These are phyloP conservation scores for Filobasidium uniguttulatum DNA, from an alignment of 1,284 basidiomycete genomes.

Conservation along the genomic window DNA sequence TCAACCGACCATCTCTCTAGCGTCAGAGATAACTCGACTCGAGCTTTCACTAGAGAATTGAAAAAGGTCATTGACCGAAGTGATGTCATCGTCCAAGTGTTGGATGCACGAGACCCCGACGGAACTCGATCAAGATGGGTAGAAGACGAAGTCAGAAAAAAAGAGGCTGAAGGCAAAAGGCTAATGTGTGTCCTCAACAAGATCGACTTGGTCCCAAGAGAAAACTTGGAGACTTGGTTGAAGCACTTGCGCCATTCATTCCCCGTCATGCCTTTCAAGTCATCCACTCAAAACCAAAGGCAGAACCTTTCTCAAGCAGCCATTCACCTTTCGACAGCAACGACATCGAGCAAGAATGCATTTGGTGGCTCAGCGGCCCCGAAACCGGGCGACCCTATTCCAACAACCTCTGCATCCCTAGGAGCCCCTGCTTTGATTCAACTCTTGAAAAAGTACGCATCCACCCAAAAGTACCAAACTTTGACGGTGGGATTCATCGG, in stretches of 20 bases:
- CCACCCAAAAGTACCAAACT: slow-evolving; percentile 50
- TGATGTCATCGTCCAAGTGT: slow-evolving; percentile 65
- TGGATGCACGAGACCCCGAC: slow-evolving; percentile 84
- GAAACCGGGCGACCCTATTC: slow-evolving; percentile 24
- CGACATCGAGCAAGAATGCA: slow-evolving; percentile 3
- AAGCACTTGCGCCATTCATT: slow-evolving; percentile 78
- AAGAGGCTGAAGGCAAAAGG: slow-evolving; percentile 73
- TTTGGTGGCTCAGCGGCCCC: background rate
- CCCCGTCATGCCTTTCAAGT: slow-evolving; percentile 87
- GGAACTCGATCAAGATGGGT: slow-evolving; percentile 74
- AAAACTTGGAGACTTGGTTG: slow-evolving; percentile 83
- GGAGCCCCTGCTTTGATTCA: slow-evolving; percentile 54
- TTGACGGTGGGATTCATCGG: slow-evolving; percentile 89
- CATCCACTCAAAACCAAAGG: slow-evolving; percentile 66
- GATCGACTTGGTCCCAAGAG: slow-evolving; percentile 78
- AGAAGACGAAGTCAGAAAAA: slow-evolving; percentile 73
- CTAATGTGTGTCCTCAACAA: slow-evolving; percentile 84
- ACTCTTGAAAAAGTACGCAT: slow-evolving; percentile 79
- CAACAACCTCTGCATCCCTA: slow-evolving; percentile 53
- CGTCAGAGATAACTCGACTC: slow-evolving; percentile 40
- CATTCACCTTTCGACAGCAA: slow-evolving; percentile 15
- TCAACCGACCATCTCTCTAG: slow-evolving; percentile 15
- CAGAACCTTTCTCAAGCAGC: slow-evolving; percentile 49
- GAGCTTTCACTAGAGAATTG: slow-evolving; percentile 58
- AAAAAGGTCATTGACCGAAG: slow-evolving; percentile 87